Conservation (phyloP, 2,329 filamentous ascomycete genomes). For the Fusarium secorum region DNA sequence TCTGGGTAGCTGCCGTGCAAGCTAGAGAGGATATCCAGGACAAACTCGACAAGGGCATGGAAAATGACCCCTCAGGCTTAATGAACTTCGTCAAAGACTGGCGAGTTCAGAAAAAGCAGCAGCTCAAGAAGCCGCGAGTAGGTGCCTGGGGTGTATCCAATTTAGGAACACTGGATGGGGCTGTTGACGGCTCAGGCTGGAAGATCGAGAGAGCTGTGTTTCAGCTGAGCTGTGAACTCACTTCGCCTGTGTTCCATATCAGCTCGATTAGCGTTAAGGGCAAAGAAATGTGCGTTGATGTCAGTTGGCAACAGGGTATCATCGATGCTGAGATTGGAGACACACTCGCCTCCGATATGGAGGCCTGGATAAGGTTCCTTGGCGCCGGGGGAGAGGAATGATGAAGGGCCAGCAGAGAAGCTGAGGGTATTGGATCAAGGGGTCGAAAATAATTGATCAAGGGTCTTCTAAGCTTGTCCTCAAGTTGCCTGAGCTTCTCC, state of each 20-base stretch:
- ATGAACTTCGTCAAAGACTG: slow-evolving; percentile 41
- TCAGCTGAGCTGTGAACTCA: slow-evolving; percentile 35
- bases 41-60: slow-evolving; percentile 27
- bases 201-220: slow-evolving; percentile 33
- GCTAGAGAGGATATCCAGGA: slow-evolving; percentile 23
- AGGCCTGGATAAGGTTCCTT: slow-evolving; percentile 34
- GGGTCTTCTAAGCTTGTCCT: no score
- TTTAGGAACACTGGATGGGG: slow-evolving; percentile 40
- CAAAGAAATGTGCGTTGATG: slow-evolving; percentile 35
- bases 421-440: neutral
- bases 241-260: slow-evolving; percentile 33
- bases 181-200: slow-evolving; percentile 24
- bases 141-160: slow-evolving; percentile 40
- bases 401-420: neutral
- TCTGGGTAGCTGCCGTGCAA: slow-evolving; percentile 21
- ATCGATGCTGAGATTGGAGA: slow-evolving; percentile 30
- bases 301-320: slow-evolving; percentile 38
- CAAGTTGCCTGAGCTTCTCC: neutral
- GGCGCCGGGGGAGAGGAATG: slow-evolving; percentile 15
- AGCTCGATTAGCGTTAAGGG: slow-evolving; percentile 36
- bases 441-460: neutral
- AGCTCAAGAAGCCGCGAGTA: slow-evolving; percentile 36
- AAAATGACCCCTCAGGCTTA: slow-evolving; percentile 37
- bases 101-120: slow-evolving; percentile 20
- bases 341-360: slow-evolving; percentile 31